Base-by-base conservation (phyloP, 371 early-diverging fungal genomes). In the Encephalitozoon intestinalis region DNA sequence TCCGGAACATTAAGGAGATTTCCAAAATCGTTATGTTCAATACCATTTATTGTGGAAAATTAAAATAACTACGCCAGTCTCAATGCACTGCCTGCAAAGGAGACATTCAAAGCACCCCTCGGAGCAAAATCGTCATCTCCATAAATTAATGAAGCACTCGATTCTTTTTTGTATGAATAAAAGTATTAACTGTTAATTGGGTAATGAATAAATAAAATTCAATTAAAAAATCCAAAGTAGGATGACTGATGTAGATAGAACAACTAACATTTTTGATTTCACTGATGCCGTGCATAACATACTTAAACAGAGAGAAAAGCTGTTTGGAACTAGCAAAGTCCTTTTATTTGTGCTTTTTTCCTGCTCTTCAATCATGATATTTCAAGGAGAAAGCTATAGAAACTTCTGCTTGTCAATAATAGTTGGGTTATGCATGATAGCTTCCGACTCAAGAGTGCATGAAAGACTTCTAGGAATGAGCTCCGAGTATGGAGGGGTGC, bases 141-240 rank as follows among this genome's bases (percentile, higher is more conserved):
- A 6, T 37, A 64, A 28, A 64, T 30, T 34, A 64, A 39, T 37
- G 9, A 23, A 5, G 4, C 12, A 7, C 23, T 6, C 15, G 26
- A 58, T 51, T 5, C 21, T 28, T 39, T 39, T 58, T 34, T 39
- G 58, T 21, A 37, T 37, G 31, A 58, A 58, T 58, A 37, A 58
- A 58, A 58, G 31, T 58, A 58, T 37, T 15, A 58, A 8, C 58
- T 28, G 58, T 58, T 31, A 31, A 58, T 58, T 58, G 40, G 31
- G 40, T 6, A 23, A 37, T n/a, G 40, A 37, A 37, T 37, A 58
- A 37, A 37, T 58, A 58, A 58, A 58, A 37, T 58, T n/a, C 31
- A 58, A 58, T 58, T 58, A 58, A 58, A 28, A 46, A 46, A 46
- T 46, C 49, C 49, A 46, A 46, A 46, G 18, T 46, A 46, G 49